Evolutionary conservation across 148 eudicot genomes (phyloP).

Genomic region (Vaccinium macrocarpon): DNA sequence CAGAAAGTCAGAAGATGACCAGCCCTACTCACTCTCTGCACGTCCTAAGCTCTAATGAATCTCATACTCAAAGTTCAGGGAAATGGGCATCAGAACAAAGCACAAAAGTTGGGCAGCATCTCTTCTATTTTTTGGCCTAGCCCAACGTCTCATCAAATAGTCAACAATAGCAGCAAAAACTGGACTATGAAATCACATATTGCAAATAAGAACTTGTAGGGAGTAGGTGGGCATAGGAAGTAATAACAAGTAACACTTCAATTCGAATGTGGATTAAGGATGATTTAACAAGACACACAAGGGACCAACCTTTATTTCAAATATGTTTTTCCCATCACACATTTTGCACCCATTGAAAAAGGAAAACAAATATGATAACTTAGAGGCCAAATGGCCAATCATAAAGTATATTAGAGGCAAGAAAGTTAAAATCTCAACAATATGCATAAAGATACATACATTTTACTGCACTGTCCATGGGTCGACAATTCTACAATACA

Average conservation of each 20-base stretch:
- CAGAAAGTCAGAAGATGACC: not conserved
- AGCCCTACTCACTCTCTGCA: not conserved
- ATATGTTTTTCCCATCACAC: not conserved
- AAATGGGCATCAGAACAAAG: not conserved
- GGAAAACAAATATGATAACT: not conserved
- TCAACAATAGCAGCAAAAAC: not conserved
- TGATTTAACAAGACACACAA: not conserved
- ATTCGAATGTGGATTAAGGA: not conserved
- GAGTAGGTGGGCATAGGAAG: not conserved
- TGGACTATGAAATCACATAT: not conserved
- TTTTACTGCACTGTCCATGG: not conserved
- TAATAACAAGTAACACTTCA: not conserved
- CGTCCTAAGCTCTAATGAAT: not conserved
- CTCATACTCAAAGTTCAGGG: not conserved
- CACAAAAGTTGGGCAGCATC: not conserved
- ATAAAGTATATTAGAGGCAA: not conserved
- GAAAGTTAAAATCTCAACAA: not conserved
- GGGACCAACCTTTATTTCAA: not conserved
- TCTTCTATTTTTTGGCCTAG: no score
- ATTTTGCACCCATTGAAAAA: not conserved
- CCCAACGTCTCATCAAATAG: no score
- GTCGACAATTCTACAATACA: slow-evolving; percentile 8
- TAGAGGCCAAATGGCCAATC: not conserved
- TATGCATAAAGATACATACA: not conserved
- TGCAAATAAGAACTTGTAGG: not conserved